Base-by-base conservation (phyloP, 495 filamentous ascomycete genomes). In the Tricharina praecox region DNA sequence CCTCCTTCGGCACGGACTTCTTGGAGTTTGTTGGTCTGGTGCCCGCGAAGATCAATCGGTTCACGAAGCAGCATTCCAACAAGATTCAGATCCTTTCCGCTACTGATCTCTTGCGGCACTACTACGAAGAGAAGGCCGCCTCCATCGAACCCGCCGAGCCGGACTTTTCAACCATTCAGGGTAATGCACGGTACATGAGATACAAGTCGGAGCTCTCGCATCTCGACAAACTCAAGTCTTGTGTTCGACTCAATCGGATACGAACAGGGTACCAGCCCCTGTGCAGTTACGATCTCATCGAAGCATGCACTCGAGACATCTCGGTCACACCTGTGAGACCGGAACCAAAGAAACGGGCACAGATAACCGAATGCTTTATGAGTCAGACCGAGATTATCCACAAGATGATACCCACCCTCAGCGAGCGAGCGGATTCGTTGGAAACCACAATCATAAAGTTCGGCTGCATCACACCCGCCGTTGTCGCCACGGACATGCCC, bases 381-480 rank as follows among this genome's bases (percentile, higher is more conserved):
- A 76, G 77, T 50, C 70, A 71, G 20, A 85, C 82, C 0, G 70
- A 74, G 24, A 63, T 74, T n/a, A 68, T 93, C 23, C 70, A 69
- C 23, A 72, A 74, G 4, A 80, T 92, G 67, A 76, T 92, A 15
- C 72, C 74, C 20, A 82, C 78, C 0, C 61, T 93, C 3, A 71
- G 79, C 21, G 70, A 86, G 55, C 77, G 86, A 3, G 72, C 85
- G 1, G 68, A 71, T 21, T 67, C 68, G 1, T 71, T 93, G 66
- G 74, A 84, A 52, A 72, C 74, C 1, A 77, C 74, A n/a, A 76
- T 95, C 39, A 76, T 79, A 50, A 80, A 86, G 58, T 96, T 94
- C 54, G 82, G 77, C 23, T 96, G 86, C 51, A 77, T 93, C 43
- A 96, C 88, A 0, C 88, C 88, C 0, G 77, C 84, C 10, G 86